phyloP scores from a whole-genome alignment of 192 early-diverging fungal genomes.

The Rhizoclosmatium sp. region DNA sequence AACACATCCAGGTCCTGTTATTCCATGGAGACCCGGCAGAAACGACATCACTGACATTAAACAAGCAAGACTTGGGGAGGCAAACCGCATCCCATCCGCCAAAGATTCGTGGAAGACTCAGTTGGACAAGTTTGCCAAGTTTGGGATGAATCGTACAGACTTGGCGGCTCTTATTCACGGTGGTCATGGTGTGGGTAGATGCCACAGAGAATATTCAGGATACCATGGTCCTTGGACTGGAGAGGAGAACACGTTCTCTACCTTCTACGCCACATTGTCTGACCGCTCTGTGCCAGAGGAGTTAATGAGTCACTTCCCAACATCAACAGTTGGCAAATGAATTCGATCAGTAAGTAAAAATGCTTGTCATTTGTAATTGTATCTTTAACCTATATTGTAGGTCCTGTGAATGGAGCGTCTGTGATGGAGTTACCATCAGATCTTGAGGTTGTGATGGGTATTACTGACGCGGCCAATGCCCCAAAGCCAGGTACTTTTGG shows the following conservation, averaged over 20 bases:
- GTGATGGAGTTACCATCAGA: neutral
- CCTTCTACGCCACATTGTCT: slow-evolving; percentile 59
- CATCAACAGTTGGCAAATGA: slow-evolving; percentile 58
- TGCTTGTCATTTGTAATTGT: neutral
- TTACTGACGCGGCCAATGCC: neutral
- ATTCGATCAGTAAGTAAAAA: neutral
- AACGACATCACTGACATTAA: neutral
- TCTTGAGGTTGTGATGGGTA: neutral
- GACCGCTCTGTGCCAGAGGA: slow-evolving; percentile 74
- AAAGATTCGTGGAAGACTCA: neutral
- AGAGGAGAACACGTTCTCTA: slow-evolving; percentile 42
- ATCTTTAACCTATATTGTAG: neutral
- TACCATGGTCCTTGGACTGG: slow-evolving; percentile 34
- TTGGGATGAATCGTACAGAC: neutral
- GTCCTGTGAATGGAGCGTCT: too few species aligned
- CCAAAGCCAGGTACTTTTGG: neutral
- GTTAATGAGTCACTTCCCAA: slow-evolving; percentile 76
- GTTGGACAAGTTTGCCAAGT: neutral
- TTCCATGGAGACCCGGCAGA: neutral
- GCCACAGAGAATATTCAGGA: slow-evolving; percentile 12
- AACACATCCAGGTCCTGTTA: neutral
- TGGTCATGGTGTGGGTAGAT: neutral
- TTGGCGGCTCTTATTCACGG: slow-evolving; percentile 46
- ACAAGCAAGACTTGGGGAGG: neutral
- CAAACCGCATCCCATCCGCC: neutral